Evolutionary conservation across 345 rosid genomes (phyloP).

Genomic region (Rhodomyrtus tomentosa): DNA sequence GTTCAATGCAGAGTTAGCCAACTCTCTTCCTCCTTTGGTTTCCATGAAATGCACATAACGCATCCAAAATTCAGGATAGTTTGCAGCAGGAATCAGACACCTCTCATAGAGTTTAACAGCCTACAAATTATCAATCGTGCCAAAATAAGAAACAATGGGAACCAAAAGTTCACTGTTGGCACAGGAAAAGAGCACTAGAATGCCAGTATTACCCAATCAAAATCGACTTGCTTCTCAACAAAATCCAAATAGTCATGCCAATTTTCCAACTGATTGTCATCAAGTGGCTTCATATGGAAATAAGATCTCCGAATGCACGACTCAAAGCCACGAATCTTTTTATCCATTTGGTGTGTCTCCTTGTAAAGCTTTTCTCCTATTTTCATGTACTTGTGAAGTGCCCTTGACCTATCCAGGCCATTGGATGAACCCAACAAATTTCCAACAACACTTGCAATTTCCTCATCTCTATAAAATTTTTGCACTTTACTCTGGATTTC

Average conservation of each 20-base stretch:
- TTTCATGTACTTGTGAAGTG: constrained; percentile 40
- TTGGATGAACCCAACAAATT: constrained; percentile 54
- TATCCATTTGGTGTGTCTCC: constrained; percentile 37
- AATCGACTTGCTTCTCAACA: constrained; percentile 63
- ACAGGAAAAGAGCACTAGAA: background rate
- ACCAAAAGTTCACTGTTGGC: background rate
- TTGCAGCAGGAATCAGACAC: constrained; percentile 85
- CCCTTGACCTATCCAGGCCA: constrained; percentile 31
- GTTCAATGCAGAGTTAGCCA: constrained; percentile 67
- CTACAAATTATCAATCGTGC: constrained; percentile 17
- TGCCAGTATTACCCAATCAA: constrained; percentile 66
- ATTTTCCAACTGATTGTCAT: constrained; percentile 47
- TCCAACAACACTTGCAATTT: constrained; percentile 33
- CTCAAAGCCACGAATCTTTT: constrained; percentile 55
- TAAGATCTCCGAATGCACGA: constrained; percentile 50
- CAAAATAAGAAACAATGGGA: background rate
- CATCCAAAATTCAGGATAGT: constrained; percentile 81
- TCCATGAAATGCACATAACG: constrained; percentile 84
- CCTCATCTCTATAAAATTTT: constrained; percentile 26
- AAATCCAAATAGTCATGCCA: constrained; percentile 85
- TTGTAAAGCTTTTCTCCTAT: constrained; percentile 50
- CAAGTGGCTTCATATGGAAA: constrained; percentile 69
- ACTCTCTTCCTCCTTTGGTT: constrained; percentile 83
- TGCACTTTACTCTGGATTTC: constrained; percentile 28
- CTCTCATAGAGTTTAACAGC: constrained; percentile 81